phyloP scores from a whole-genome alignment of 2,329 filamentous ascomycete genomes.

The Blumeriella jaapii region DNA sequence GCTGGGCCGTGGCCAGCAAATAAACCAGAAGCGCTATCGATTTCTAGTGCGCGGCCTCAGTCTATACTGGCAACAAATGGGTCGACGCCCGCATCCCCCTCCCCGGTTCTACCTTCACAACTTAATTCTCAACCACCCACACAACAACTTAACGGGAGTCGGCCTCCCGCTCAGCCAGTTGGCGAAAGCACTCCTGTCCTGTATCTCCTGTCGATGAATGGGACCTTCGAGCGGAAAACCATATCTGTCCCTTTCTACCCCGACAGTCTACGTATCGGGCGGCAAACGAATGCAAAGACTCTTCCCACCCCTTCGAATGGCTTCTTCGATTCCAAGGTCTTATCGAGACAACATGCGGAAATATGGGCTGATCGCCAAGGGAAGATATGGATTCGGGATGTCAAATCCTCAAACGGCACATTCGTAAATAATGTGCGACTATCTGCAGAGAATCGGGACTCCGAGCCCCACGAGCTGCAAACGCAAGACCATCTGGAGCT shows the following conservation, averaged over 20 bases:
- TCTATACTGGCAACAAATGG: constrained; percentile 47
- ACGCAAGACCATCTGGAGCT: constrained; percentile 88
- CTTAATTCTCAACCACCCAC: constrained; percentile 49
- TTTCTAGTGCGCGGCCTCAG: constrained; percentile 50
- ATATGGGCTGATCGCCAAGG: constrained; percentile 79
- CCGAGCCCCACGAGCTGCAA: constrained; percentile 85
- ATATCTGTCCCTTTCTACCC: constrained; percentile 87
- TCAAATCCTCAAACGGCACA: constrained; percentile 97
- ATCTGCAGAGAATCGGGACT: constrained; percentile 90
- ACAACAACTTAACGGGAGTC: constrained; percentile 46
- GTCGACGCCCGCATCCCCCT: constrained; percentile 45
- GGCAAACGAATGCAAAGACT: constrained; percentile 95
- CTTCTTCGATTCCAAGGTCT: constrained; percentile 95
- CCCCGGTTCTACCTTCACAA: constrained; percentile 55
- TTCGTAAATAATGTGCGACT: constrained; percentile 90
- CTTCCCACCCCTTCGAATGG: constrained; percentile 84
- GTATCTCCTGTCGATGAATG: constrained; percentile 81
- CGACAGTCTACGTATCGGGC: constrained; percentile 88
- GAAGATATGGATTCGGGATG: constrained; percentile 91
- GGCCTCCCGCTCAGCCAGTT: constrained; percentile 27
- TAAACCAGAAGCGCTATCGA: constrained; percentile 53
- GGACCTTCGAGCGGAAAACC: constrained; percentile 93
- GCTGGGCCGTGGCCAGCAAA: constrained; percentile 50
- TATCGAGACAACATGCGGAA: constrained; percentile 92
- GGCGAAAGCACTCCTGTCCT: constrained; percentile 62